Conservation (phyloP, 805 yeast genomes). For the Myxozyma monticola region DNA sequence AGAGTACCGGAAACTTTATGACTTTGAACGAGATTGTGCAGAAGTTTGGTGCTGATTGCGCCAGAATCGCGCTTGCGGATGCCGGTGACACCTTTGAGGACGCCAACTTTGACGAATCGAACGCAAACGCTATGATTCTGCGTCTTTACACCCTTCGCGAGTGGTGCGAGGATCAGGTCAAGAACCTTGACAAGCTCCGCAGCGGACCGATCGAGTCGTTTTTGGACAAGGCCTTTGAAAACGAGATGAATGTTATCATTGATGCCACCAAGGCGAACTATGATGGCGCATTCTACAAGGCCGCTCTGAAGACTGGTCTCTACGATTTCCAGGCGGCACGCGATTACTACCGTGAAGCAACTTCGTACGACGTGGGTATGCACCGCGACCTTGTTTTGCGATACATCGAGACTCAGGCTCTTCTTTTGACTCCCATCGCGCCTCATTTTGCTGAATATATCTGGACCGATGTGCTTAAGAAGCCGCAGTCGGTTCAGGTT, state of each 20-base stretch:
- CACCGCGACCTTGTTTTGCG: slow-evolving; percentile 76
- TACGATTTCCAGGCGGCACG: slow-evolving; percentile 94
- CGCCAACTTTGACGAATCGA: slow-evolving; percentile 95
- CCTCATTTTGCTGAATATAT: slow-evolving; percentile 94
- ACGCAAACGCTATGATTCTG: slow-evolving; percentile 95
- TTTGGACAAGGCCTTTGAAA: slow-evolving; percentile 87
- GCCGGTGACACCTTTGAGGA: slow-evolving; percentile 98
- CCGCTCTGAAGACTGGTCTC: slow-evolving; percentile 84
- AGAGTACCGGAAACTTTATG: slow-evolving; percentile 95
- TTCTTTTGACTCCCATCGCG: slow-evolving; percentile 86
- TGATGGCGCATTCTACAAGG: slow-evolving; percentile 73
- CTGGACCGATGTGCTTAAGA: slow-evolving; percentile 76
- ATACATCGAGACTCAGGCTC: slow-evolving; percentile 83
- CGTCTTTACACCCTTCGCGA: slow-evolving; percentile 89
- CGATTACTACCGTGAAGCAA: slow-evolving; percentile 90
- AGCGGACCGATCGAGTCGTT: slow-evolving; percentile 55
- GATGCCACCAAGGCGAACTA: slow-evolving; percentile 73
- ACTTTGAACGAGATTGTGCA: slow-evolving; percentile 79
- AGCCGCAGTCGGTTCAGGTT: slow-evolving; percentile 64
- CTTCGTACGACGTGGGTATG: slow-evolving; percentile 60
- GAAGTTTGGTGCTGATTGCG: slow-evolving; percentile 96
- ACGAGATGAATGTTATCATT: slow-evolving; percentile 84
- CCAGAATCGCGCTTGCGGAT: slow-evolving; percentile 96
- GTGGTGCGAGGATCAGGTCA: slow-evolving; percentile 82
- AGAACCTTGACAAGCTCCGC: slow-evolving; percentile 27